Evolutionary conservation across 345 rosid species (phyloP).

Genomic region (Euphorbia lathyris): DNA sequence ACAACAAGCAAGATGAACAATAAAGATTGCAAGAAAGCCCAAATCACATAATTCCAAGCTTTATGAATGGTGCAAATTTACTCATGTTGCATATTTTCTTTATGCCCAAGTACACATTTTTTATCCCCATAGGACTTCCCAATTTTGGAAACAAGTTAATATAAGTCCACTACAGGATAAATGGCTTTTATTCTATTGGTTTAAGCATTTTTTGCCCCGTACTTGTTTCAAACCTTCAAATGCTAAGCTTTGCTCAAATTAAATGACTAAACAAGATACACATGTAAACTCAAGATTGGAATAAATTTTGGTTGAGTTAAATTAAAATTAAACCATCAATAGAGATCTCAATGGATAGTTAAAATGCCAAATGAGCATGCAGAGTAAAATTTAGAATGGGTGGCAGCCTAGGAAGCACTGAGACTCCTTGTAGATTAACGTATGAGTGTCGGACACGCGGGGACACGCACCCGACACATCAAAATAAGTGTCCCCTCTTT

Average conservation of each 20-base stretch:
- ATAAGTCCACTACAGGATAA: background rate
- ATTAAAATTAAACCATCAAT: background rate
- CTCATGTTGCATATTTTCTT: background rate
- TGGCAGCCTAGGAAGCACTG: no score
- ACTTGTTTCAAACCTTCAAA: background rate
- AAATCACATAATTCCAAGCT: background rate
- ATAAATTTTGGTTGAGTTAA: background rate
- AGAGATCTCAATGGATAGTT: background rate
- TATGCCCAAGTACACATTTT: conserved; percentile 2
- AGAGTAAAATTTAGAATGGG: background rate
- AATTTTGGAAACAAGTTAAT: background rate
- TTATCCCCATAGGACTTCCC: background rate
- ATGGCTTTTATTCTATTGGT: background rate
- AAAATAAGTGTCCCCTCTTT: no score
- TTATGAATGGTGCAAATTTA: background rate
- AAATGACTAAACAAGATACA: background rate
- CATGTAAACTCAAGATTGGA: background rate
- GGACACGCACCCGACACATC: no score
- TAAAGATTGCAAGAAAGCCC: background rate
- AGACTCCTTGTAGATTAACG: no score
- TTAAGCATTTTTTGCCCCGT: background rate
- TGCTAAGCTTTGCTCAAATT: background rate
- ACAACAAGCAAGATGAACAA: background rate
- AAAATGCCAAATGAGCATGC: background rate
- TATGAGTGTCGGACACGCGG: no score